These are phyloP conservation scores for Trichoderma virens DNA, from an alignment of 495 filamentous ascomycete genomes.

Conservation along the genomic window DNA sequence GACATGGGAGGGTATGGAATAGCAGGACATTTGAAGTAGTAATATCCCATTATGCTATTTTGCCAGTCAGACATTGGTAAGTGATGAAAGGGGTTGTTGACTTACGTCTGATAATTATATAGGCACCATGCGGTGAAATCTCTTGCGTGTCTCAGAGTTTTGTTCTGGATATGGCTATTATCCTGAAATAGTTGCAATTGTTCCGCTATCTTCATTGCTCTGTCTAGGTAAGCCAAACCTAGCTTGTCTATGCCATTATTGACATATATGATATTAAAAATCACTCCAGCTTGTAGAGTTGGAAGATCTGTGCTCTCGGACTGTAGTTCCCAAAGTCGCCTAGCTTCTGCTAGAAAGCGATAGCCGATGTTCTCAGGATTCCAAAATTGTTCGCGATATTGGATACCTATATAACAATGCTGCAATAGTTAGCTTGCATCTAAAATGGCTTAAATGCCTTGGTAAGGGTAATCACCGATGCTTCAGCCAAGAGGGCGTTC, in stretches of 20 bases:
- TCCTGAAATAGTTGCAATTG: constrained; percentile 24
- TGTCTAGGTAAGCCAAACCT: constrained; percentile 25
- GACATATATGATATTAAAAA: constrained; percentile 23
- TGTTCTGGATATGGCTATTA: background rate
- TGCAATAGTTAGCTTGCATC: no score
- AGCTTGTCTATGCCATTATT: constrained; percentile 30
- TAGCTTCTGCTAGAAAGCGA: constrained; percentile 33
- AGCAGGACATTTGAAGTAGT: constrained; percentile 22
- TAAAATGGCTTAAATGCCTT: background rate
- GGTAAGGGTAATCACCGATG: constrained; percentile 29
- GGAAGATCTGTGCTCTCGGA: constrained; percentile 19
- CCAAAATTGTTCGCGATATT: constrained; percentile 28
- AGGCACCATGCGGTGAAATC: constrained; percentile 31
- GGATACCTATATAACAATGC: constrained; percentile 25
- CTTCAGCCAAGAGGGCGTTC: constrained; percentile 27
- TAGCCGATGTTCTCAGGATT: constrained; percentile 29
- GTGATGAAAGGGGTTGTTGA: background rate
- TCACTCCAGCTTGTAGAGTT: constrained; percentile 28
- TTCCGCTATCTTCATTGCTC: constrained; percentile 27
- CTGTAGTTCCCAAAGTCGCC: constrained; percentile 30
- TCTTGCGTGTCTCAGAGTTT: constrained; percentile 17
- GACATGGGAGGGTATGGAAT: constrained; percentile 20
- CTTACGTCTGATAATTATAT: constrained; percentile 31
- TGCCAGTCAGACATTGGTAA: constrained; percentile 10
- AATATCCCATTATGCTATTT: constrained; percentile 21